Percentiles rank a stretch among this genome's conserved stretches.
Conservation (phyloP, 306 rosid species). For the Calophaca sinica region DNA sequence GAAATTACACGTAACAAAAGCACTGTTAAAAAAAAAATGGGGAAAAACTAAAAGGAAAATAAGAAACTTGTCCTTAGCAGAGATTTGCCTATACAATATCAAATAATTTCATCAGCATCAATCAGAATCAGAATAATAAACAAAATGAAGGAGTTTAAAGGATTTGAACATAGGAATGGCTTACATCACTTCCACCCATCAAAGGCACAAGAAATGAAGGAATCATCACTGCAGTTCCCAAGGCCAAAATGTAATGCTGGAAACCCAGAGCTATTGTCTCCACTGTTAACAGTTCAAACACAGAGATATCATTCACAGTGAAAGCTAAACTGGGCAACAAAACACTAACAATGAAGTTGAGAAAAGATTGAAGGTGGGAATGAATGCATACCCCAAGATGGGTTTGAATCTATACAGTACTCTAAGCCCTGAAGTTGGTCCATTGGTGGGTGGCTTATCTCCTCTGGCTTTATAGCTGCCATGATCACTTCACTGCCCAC, state of each 20-base stretch:
- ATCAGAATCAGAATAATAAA: neutral
- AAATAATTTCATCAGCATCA: neutral
- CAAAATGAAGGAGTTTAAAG: slow-evolving; percentile 10
- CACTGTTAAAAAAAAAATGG: too few relatives aligned
- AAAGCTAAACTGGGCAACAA: neutral
- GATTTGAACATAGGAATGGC: slow-evolving; percentile 34
- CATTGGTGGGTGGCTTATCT: slow-evolving; percentile 87
- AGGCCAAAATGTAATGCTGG: slow-evolving; percentile 95
- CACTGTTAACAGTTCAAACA: slow-evolving; percentile 60
- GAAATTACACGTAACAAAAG: too few relatives aligned
- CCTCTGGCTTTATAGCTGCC: slow-evolving; percentile 84
- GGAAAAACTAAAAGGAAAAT: neutral
- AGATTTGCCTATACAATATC: slow-evolving; percentile 27
- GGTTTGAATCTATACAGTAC: slow-evolving; percentile 97
- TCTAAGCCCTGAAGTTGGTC: slow-evolving; percentile 99
- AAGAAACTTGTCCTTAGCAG: neutral
- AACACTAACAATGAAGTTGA: slow-evolving; percentile 14
- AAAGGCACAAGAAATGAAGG: slow-evolving; percentile 92
- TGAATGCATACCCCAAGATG: slow-evolving; percentile 83
- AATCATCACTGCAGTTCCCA: slow-evolving; percentile 99
- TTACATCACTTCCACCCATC: slow-evolving; percentile 96
- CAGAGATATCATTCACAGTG: slow-evolving; percentile 1
- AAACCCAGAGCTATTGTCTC: slow-evolving; percentile 90
- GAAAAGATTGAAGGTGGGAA: slow-evolving; percentile 30
- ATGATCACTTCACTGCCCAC: slow-evolving; percentile 52